phyloP scores from a whole-genome alignment of 768 basidiomycete genomes.

The Tulasnella sp. region DNA sequence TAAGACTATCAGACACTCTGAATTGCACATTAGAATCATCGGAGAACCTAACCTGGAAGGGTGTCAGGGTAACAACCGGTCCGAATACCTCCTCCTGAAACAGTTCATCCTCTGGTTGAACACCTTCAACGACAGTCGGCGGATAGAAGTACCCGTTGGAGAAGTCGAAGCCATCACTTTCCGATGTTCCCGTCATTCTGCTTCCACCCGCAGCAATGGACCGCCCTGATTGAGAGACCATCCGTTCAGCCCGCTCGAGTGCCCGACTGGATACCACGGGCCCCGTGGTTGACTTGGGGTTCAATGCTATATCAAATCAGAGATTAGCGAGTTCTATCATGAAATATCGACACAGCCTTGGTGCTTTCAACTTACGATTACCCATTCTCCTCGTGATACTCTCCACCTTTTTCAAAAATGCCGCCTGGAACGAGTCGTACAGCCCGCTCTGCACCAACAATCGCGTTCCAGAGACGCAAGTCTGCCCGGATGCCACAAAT shows the following conservation, averaged over 20 bases:
- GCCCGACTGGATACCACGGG: slow-evolving; percentile 66
- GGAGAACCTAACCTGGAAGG: slow-evolving; percentile 47
- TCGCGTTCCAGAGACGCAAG: slow-evolving; percentile 88
- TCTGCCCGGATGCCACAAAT: slow-evolving; percentile 85
- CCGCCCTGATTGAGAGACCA: slow-evolving; percentile 48
- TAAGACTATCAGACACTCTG: background rate
- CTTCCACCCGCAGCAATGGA: slow-evolving; percentile 59
- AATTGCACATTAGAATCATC: background rate
- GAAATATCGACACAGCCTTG: background rate
- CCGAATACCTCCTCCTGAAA: slow-evolving; percentile 87
- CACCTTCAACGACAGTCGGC: slow-evolving; percentile 67
- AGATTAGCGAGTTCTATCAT: background rate
- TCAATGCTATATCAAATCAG: slow-evolving; percentile 49
- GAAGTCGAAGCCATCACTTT: slow-evolving; percentile 68
- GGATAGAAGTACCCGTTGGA: slow-evolving; percentile 70
- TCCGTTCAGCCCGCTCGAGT: slow-evolving; percentile 58
- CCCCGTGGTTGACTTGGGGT: slow-evolving; percentile 72
- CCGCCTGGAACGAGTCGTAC: slow-evolving; percentile 62
- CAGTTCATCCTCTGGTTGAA: slow-evolving; percentile 54
- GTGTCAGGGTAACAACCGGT: slow-evolving; percentile 69
- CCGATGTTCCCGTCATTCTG: slow-evolving; percentile 57
- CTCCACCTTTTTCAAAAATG: slow-evolving; percentile 58
- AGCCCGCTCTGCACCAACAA: slow-evolving; percentile 66
- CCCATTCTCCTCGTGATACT: slow-evolving; percentile 70
- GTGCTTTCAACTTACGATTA: slow-evolving; percentile 50